These are phyloP conservation scores for Helianthus annuus DNA, from an alignment of 129 eudicot species.

Conservation along the genomic window DNA sequence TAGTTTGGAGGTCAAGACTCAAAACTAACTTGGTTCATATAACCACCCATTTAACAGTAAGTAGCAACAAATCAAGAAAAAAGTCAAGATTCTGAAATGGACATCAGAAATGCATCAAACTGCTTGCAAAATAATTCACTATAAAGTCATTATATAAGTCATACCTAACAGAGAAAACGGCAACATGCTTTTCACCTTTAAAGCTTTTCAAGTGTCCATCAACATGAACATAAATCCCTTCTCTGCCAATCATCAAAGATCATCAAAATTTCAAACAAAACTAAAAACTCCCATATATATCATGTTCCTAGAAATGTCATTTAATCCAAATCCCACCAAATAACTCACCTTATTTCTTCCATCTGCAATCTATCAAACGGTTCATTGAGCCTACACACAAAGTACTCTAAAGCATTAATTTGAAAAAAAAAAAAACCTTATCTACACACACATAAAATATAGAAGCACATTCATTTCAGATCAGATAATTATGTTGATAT, in stretches of 20 bases:
- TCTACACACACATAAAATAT: too few relatives aligned
- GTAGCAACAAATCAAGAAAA: neutral
- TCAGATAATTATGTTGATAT: too few relatives aligned
- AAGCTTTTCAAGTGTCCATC: slow-evolving; percentile 81
- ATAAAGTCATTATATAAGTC: slow-evolving; percentile 7
- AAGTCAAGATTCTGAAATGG: neutral
- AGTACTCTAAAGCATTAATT: slow-evolving; percentile 1
- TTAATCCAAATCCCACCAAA: neutral
- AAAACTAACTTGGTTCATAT: neutral
- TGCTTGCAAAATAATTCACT: neutral
- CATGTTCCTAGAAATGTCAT: neutral
- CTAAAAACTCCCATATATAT: neutral
- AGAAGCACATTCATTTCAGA: too few relatives aligned
- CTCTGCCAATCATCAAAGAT: slow-evolving; percentile 39
- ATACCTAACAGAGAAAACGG: slow-evolving; percentile 78
- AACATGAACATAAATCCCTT: slow-evolving; percentile 80
- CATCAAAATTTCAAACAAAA: neutral
- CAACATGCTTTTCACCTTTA: slow-evolving; percentile 62
- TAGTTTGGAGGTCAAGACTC: neutral
- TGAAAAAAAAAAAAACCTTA: neutral
- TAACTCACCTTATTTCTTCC: slow-evolving; percentile 60
- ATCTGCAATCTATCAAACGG: slow-evolving; percentile 64
- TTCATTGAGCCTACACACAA: slow-evolving; percentile 70
- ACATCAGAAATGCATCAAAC: neutral
- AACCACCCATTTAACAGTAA: neutral